Evolutionary conservation across 208 protist genomes (phyloP).

Genomic region (Trypanosoma cruzi): DNA sequence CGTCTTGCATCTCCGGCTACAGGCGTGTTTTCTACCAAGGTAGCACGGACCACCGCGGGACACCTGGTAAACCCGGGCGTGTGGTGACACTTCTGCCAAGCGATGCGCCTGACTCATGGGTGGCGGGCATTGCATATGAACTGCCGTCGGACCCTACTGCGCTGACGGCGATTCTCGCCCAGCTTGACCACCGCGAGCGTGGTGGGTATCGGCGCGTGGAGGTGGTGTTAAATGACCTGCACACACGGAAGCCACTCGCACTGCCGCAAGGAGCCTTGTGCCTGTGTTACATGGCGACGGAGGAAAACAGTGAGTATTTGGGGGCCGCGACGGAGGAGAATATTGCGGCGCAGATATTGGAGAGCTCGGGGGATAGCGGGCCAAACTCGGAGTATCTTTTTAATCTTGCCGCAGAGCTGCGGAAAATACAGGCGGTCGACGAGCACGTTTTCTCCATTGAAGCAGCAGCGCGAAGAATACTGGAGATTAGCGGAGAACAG

Average conservation of each 20-base stretch:
- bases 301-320: conserved; percentile 66
- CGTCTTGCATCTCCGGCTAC: conserved; percentile 70
- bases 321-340: conserved; percentile 50
- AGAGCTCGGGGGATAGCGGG: conserved; percentile 55
- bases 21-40: conserved; percentile 84
- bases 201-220: conserved; percentile 63
- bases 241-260: conserved; percentile 24
- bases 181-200: conserved; percentile 68
- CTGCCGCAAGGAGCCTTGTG: conserved; percentile 31
- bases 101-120: conserved; percentile 34
- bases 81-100: conserved; percentile 75
- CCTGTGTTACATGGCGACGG: conserved; percentile 79
- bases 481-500: conserved; percentile 16
- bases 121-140: conserved; percentile 77
- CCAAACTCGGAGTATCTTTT: conserved; percentile 82
- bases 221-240: conserved; percentile 47
- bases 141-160: conserved; percentile 52
- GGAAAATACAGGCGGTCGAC: conserved; percentile 50
- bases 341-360: conserved; percentile 70
- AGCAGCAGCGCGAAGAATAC: conserved; percentile 34
- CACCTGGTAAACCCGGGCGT: conserved; percentile 59
- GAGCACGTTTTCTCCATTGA: conserved; percentile 79
- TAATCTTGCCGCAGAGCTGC: conserved; percentile 53
- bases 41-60: conserved; percentile 75
- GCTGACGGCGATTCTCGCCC: conserved; percentile 44